Conservation (phyloP, 345 rosid species). For the Turritis glabra region DNA sequence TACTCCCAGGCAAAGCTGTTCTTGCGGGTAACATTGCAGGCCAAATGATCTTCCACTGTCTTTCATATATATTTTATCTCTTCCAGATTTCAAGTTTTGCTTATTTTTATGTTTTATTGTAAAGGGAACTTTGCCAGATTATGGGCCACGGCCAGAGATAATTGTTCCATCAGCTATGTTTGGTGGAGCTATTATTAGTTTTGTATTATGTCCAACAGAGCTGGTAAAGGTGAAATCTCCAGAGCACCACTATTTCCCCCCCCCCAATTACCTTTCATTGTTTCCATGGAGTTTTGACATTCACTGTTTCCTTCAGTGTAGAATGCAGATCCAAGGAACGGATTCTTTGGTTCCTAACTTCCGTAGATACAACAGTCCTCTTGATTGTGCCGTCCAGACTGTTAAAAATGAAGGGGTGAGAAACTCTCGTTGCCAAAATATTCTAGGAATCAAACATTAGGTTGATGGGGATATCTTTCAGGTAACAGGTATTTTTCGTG, state of each 20-base stretch:
- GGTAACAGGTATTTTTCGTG: constrained; percentile 87
- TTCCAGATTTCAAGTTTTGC: background rate
- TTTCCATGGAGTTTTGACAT: constrained; percentile 40
- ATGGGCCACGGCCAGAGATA: constrained; percentile 54
- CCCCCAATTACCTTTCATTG: background rate
- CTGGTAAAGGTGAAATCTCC: constrained; percentile 64
- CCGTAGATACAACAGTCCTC: constrained; percentile 67
- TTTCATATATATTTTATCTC: background rate
- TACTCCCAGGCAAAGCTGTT: constrained; percentile 89
- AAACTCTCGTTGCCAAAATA: constrained; percentile 16
- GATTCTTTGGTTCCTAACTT: constrained; percentile 68
- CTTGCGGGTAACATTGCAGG: constrained; percentile 53
- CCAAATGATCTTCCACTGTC: background rate
- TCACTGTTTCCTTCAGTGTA: constrained; percentile 68
- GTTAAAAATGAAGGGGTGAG: constrained; percentile 87
- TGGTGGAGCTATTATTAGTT: constrained; percentile 91
- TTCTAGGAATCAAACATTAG: background rate
- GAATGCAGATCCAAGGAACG: constrained; percentile 97
- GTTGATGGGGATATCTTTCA: constrained; percentile 53
- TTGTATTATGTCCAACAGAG: constrained; percentile 84
- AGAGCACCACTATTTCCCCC: constrained; percentile 1
- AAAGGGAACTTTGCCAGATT: constrained; percentile 60
- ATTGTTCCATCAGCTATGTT: constrained; percentile 93
- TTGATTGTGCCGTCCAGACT: constrained; percentile 80
- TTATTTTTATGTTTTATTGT: background rate